A percentile compares a stretch with the other conserved stretches of the same genome.
phyloP scores from a whole-genome alignment of 139 green algal species.

The Choricystis sp. region DNA sequence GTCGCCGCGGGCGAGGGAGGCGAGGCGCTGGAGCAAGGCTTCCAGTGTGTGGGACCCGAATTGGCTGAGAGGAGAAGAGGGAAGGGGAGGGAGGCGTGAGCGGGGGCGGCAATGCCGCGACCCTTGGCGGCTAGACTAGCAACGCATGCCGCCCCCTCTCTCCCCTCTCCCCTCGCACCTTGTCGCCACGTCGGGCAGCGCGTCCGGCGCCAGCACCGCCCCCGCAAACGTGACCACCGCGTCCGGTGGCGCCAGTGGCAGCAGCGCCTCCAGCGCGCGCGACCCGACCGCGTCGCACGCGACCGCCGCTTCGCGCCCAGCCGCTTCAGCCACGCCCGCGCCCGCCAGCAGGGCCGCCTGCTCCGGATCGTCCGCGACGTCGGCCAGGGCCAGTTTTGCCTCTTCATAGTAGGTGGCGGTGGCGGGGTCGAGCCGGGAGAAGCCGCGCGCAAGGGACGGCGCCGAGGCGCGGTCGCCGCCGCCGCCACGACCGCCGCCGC shows the following conservation, averaged over 20 bases:
- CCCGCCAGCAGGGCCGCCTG: slow-evolving; percentile 36
- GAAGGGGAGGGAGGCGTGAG: no score
- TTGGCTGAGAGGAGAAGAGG: no score
- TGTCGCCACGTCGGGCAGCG: not conserved
- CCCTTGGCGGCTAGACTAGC: no score
- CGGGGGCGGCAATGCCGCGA: no score
- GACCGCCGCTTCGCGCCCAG: slow-evolving; percentile 11
- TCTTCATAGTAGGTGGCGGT: not conserved
- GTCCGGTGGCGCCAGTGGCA: slow-evolving; percentile 15
- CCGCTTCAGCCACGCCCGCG: slow-evolving; percentile 49
- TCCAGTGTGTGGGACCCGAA: slow-evolving; percentile 62
- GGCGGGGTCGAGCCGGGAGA: not conserved
- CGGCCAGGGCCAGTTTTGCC: not conserved
- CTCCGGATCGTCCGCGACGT: slow-evolving; percentile 24
- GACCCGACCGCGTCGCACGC: slow-evolving; percentile 26
- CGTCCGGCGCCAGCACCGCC: slow-evolving; percentile 6
- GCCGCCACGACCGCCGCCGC: not conserved
- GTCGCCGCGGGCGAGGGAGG: slow-evolving; percentile 1
- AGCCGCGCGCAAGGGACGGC: not conserved
- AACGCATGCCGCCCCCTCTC: no score
- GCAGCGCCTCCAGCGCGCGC: slow-evolving; percentile 43
- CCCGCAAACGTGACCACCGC: slow-evolving; percentile 10
- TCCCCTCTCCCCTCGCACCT: slow-evolving; percentile 5
- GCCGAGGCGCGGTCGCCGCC: not conserved
- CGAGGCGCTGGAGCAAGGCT: slow-evolving; percentile 16